These are phyloP conservation scores for Clonostachys rosea DNA, from an alignment of 2,329 filamentous ascomycete genomes.

Conservation along the genomic window DNA sequence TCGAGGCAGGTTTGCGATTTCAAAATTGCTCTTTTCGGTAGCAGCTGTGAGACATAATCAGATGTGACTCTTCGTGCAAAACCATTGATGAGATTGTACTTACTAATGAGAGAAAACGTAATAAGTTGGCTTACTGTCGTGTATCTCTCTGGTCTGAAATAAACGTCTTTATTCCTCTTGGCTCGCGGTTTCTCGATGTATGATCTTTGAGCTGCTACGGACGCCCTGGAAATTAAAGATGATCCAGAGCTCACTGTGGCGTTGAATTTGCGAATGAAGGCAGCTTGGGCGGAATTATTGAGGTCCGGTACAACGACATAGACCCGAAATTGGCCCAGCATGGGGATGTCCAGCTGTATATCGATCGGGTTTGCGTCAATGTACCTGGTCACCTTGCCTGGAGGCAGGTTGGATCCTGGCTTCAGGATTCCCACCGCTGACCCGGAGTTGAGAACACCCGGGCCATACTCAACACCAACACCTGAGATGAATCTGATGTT, in stretches of 20 bases:
- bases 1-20: slow-evolving; percentile 59
- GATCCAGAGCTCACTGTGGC: slow-evolving; percentile 41
- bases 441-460: slow-evolving; percentile 44
- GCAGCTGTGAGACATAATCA: slow-evolving; percentile 10
- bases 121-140: slow-evolving; percentile 63
- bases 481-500: slow-evolving; percentile 73
- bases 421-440: slow-evolving; percentile 38
- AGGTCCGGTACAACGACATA: slow-evolving; percentile 67
- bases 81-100: slow-evolving; percentile 48
- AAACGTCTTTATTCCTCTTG: slow-evolving; percentile 58
- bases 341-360: slow-evolving; percentile 72
- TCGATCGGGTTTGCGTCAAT: slow-evolving; percentile 76
- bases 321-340: slow-evolving; percentile 72
- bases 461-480: slow-evolving; percentile 57
- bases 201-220: slow-evolving; percentile 53
- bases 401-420: slow-evolving; percentile 54
- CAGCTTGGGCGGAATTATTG: slow-evolving; percentile 31
- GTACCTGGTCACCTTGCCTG: slow-evolving; percentile 69
- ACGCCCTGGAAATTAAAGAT: slow-evolving; percentile 56
- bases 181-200: slow-evolving; percentile 56
- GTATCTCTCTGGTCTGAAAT: slow-evolving; percentile 64
- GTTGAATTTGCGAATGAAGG: slow-evolving; percentile 58
- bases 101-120: slow-evolving; percentile 65
- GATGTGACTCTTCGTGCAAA: slow-evolving; percentile 54
- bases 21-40: slow-evolving; percentile 39